phyloP scores from a whole-genome alignment of 2,329 filamentous ascomycete genomes.

The Alternaria sp. region DNA sequence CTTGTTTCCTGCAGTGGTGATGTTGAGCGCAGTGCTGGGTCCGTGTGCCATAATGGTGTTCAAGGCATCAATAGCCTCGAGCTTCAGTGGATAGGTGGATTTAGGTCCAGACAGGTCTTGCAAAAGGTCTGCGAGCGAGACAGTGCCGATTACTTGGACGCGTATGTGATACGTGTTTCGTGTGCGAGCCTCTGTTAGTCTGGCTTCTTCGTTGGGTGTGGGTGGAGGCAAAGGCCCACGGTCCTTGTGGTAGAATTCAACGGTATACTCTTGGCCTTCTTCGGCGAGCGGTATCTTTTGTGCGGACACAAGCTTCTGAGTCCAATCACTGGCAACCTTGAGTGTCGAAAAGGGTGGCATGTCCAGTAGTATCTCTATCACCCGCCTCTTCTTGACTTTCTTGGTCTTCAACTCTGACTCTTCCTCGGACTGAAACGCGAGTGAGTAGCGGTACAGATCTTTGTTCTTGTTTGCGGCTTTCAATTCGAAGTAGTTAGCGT shows the following conservation, averaged over 20 bases:
- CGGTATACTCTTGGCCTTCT: constrained; percentile 19
- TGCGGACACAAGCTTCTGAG: constrained; percentile 37
- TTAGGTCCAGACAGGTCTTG: constrained; percentile 54
- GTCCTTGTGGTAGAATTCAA: constrained; percentile 42
- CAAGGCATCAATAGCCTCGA: constrained; percentile 64
- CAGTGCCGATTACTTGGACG: constrained; percentile 34
- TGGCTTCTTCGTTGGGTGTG: constrained; percentile 24
- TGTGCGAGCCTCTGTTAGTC: constrained; percentile 22
- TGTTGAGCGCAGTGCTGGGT: constrained; percentile 52
- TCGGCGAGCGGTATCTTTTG: constrained; percentile 32
- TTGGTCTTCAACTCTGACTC: constrained; percentile 34
- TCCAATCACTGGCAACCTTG: constrained; percentile 52
- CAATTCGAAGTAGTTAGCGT: constrained; percentile 53
- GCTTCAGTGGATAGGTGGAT: constrained; percentile 54
- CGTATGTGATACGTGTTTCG: constrained; percentile 28
- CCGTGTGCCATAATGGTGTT: constrained; percentile 65
- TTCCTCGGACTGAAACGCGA: constrained; percentile 38
- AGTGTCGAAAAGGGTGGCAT: constrained; percentile 40
- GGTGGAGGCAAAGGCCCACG: constrained; percentile 32
- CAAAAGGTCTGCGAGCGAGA: constrained; percentile 52
- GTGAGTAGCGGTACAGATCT: constrained; percentile 39
- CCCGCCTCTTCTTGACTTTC: constrained; percentile 57
- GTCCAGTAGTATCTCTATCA: constrained; percentile 58
- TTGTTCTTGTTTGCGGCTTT: constrained; percentile 41
- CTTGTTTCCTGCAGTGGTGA: constrained; percentile 62